Conservation (phyloP, 2,329 filamentous ascomycete genomes). For the Paecilomyces sp. region DNA sequence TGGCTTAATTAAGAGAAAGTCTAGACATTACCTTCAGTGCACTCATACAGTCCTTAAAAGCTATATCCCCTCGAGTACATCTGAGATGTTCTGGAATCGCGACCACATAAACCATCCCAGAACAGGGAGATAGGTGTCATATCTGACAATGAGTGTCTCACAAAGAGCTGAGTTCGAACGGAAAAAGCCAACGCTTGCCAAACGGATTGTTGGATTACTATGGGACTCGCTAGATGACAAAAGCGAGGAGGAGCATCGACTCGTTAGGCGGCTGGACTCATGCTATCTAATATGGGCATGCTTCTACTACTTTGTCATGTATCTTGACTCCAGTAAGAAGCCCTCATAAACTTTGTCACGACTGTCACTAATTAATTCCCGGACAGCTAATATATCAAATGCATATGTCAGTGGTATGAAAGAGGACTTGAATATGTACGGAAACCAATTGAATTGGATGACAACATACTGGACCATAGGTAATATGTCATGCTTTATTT, state of each 20-base stretch:
- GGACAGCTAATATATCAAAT: background rate
- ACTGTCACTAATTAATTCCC: background rate
- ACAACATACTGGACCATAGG: conserved; percentile 7
- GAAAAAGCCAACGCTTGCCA: background rate
- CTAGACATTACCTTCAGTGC: background rate
- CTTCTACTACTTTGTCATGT: conserved; percentile 8
- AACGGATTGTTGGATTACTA: conserved; percentile 2
- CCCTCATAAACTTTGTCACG: background rate
- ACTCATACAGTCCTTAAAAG: background rate
- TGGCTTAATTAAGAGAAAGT: background rate
- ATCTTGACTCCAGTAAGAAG: conserved; percentile 5
- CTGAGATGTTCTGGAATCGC: background rate
- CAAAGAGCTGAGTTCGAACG: background rate
- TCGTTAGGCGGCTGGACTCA: conserved; percentile 4
- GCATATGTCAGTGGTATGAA: conserved; percentile 5
- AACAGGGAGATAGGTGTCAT: background rate
- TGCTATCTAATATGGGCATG: conserved; percentile 6
- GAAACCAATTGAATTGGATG: conserved; percentile 5
- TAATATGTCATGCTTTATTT: background rate
- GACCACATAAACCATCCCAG: background rate
- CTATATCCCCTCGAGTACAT: background rate
- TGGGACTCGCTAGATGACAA: conserved; percentile 7
- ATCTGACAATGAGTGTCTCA: background rate
- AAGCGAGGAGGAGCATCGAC: conserved; percentile 3
- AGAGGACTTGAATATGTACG: conserved; percentile 2